Base-by-base conservation (phyloP, 2,329 filamentous ascomycete genomes). In the Colletotrichum theobromicola region DNA sequence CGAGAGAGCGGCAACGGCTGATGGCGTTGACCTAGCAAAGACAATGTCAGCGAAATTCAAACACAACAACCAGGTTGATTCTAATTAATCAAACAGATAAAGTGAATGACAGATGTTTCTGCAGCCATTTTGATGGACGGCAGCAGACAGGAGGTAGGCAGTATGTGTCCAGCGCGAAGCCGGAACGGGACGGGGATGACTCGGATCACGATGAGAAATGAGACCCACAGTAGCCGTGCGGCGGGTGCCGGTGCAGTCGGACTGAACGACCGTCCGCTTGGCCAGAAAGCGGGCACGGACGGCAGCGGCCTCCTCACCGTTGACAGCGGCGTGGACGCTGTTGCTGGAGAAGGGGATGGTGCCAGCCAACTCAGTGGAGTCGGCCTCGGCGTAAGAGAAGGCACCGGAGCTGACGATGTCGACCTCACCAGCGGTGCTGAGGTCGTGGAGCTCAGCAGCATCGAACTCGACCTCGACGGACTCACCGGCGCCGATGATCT, bases 311-410 rank as follows among this genome's bases (percentile, higher is more conserved):
- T 87, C 80, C 10, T 83, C 83, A 16, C 89, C 91, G 76, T 94
- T 88, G 58, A 94, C 85, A 6, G 86, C 82, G 73, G 92, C 85
- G 64, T 86, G 86, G 58, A 94, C 81, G 18, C 86, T 85, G 83
- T 94, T 93, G 79, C 89, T 91, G 67, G 86, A 83, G 83, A 89
- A 94, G 13, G 87, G 82, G 2, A 93, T 80, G 58, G 87, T 87
- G 62, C 89, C 91, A 7, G 87, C 81, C 37, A 94, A 86, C 50
- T 87, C 83, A 58, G 86, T 91, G n/a, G 86, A 88, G 78, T 87
- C 85, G 62, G 84, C 84, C 28, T 87, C 84, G 46, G 91, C 89
- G 70, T 88, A 89, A 10, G 90, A 88, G 53, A 94, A 86, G 16
- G 87, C 85, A 6, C 93, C 93, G 4, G 83, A 82, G 5, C 90